Percentiles rank a stretch among this genome's conserved stretches.
These are phyloP conservation scores for Tausonia pullulans DNA, from an alignment of 1,284 basidiomycete genomes.

Conservation along the genomic window DNA sequence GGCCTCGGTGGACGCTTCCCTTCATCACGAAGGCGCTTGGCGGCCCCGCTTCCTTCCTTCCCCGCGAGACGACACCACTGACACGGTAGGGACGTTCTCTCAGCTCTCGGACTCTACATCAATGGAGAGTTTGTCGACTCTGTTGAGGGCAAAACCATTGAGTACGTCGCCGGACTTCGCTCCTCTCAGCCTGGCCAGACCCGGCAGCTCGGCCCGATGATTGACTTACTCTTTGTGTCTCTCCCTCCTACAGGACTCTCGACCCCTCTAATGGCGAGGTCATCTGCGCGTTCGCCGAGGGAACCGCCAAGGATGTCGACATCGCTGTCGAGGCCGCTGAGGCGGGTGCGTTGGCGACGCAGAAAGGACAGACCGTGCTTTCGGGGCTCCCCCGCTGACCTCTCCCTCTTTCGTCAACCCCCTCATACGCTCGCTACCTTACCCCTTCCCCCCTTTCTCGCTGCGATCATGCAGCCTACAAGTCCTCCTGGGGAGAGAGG, in stretches of 20 bases:
- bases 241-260: slow-evolving; percentile 44
- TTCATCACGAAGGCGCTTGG: no score
- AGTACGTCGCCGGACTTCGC: slow-evolving; percentile 39
- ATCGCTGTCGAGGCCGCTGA: slow-evolving; percentile 63
- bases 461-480: not conserved
- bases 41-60: no score
- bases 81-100: slow-evolving; percentile 31
- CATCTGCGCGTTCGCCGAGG: slow-evolving; percentile 57
- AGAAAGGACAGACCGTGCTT: slow-evolving; percentile 47
- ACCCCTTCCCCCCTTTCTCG: not conserved
- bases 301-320: slow-evolving; percentile 58
- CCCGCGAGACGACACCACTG: no score
- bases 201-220: not conserved
- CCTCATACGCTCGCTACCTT: not conserved
- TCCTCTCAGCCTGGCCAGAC: not conserved
- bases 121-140: slow-evolving; percentile 68
- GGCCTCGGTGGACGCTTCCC: no score
- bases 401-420: not conserved
- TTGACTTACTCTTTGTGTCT: not conserved
- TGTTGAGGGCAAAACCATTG: slow-evolving; percentile 48
- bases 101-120: slow-evolving; percentile 65
- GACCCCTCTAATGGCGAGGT: slow-evolving; percentile 69
- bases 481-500: slow-evolving; percentile 22
- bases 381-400: not conserved
- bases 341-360: slow-evolving; percentile 46